Conservation (phyloP, 2,329 filamentous ascomycete species). For the Furcasterigmium furcatum region DNA sequence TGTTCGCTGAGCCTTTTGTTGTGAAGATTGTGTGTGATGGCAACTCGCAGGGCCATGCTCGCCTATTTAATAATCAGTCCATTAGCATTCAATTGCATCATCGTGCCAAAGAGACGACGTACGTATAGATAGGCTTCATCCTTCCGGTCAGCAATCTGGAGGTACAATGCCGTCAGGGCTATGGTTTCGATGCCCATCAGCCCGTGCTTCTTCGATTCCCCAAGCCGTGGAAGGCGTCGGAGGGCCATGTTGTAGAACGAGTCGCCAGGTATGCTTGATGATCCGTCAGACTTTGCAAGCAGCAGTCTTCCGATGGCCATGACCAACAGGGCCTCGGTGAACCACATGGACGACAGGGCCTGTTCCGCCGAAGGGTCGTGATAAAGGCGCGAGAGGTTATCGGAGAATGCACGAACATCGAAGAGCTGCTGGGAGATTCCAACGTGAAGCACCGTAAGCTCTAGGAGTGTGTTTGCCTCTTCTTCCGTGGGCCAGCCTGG, state of each 20-base stretch:
- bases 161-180: conserved; percentile 9
- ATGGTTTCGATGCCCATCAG: conserved; percentile 7
- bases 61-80: no score
- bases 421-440: conserved; percentile 11
- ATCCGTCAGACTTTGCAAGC: not conserved
- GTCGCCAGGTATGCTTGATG: conserved; percentile 3
- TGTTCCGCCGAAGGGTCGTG: not conserved
- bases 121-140: conserved; percentile 14
- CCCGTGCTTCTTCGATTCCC: conserved; percentile 4
- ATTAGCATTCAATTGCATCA: not conserved
- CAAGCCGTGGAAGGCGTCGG: conserved; percentile 3
- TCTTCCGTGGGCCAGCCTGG: conserved; percentile 5
- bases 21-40: conserved; percentile 4
- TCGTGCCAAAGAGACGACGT: not conserved
- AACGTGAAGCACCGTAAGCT: conserved; percentile 4
- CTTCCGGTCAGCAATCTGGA: conserved; percentile 10
- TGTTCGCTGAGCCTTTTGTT: conserved; percentile 2
- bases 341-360: conserved; percentile 6
- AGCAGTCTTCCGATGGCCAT: conserved; percentile 11
- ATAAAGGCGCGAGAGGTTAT: conserved; percentile 9
- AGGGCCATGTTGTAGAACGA: conserved; percentile 5
- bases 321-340: conserved; percentile 8
- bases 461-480: conserved; percentile 5
- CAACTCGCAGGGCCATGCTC: conserved; percentile 7
- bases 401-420: conserved; percentile 8